phyloP scores from a whole-genome alignment of 83 land plant genomes.

The Picea engelmannii region DNA sequence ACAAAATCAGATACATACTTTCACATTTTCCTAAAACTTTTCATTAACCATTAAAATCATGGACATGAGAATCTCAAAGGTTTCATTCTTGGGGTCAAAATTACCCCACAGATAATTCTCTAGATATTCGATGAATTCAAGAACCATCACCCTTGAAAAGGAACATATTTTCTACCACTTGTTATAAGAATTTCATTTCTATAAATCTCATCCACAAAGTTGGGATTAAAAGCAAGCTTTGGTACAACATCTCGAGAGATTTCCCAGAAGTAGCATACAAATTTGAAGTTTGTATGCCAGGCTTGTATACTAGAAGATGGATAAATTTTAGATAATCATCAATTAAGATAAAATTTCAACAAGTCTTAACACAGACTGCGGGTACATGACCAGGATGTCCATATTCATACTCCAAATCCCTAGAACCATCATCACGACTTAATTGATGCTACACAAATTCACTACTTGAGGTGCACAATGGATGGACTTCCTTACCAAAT shows the following conservation, averaged over 20 bases:
- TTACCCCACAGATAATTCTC: slow-evolving; percentile 98
- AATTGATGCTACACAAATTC: too few relatives aligned
- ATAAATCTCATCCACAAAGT: slow-evolving; percentile 89
- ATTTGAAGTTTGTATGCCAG: too few relatives aligned
- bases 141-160: slow-evolving; percentile 89
- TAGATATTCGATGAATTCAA: slow-evolving; percentile 97
- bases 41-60: slow-evolving; percentile 98
- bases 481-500: too few relatives aligned
- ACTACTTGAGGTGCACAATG: too few relatives aligned
- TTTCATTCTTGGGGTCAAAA: slow-evolving; percentile 74
- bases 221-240: slow-evolving; percentile 53
- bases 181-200: slow-evolving; percentile 72
- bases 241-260: slow-evolving; percentile 21
- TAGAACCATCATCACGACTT: too few relatives aligned
- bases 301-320: too few relatives aligned
- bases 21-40: slow-evolving; percentile 30
- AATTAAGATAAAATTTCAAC: too few relatives aligned
- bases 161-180: slow-evolving; percentile 66
- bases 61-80: slow-evolving; percentile 98
- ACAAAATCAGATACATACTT: too few relatives aligned
- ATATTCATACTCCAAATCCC: too few relatives aligned
- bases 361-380: too few relatives aligned
- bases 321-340: too few relatives aligned
- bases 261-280: slow-evolving; percentile 35
- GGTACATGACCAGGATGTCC: too few relatives aligned